Base-by-base conservation (phyloP, 306 rosid genomes). In the Quercus berberidifolia region DNA sequence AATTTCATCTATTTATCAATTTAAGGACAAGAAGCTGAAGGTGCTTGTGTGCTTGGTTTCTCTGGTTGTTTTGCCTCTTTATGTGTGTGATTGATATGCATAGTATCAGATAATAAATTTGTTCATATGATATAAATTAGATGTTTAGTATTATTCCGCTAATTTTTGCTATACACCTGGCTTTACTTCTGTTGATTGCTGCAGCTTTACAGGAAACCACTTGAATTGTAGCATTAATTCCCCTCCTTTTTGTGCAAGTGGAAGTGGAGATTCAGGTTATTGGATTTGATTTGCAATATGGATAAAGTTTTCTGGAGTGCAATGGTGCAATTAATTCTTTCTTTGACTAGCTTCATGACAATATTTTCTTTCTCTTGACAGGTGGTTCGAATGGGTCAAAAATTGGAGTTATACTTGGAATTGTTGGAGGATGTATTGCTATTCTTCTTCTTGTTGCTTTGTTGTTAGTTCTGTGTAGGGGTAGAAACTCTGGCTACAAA, bases 161-260 rank as follows among this genome's bases (percentile, higher is more conserved):
- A 21, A 20, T 55, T 51, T 43, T 9, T 52, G 55, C 71, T 65
- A 49, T 31, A 14, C 33, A 35, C 5, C 46, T 62, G 74, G 67
- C 58, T 59, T 70, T 26, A 35, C 55, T 23, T 43, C 57, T 74
- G 76, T 74, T 86, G 59, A 33, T 77, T 74, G 28, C 82, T 89
- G 86, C 91, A 96, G 99, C 87, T 96, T 93, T 81, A 87, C 94
- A 19, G 99, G 97, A 86, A 96, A 93, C 86, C 82, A 75, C 31
- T 88, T 95, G 84, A 79, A 86, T 23, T 95, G 99, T 85, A 96
- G 92, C 55, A 41, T 55, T 78, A 90, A 80, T 76, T 67, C 75
- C 70, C 72, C 28, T 68, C 92, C 59, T 75, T 83, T 69, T 41
- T 95, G 99, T 60, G 89, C 85, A 67, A 83, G 90, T 54, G 83